Conservation (phyloP, 495 filamentous ascomycete species). For the Xylaria acuta region DNA sequence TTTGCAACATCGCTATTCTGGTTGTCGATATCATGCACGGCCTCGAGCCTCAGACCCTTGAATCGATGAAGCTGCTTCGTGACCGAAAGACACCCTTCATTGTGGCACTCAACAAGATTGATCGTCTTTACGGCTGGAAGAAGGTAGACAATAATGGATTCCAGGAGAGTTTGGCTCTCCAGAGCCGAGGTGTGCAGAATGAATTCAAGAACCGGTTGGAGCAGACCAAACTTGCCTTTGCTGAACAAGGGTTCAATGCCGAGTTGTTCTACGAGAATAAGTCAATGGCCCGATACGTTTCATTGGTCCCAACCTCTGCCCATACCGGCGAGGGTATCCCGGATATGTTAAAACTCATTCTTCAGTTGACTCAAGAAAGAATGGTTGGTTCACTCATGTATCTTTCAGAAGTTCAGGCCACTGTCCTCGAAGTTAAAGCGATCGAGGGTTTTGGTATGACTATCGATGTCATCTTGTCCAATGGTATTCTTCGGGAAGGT, state of each 20-base stretch:
- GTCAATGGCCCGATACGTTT: constrained; percentile 91
- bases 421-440: constrained; percentile 97
- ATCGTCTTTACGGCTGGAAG: constrained; percentile 98
- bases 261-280: constrained; percentile 98
- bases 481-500: constrained; percentile 93
- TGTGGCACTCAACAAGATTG: constrained; percentile 99
- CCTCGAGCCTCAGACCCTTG: constrained; percentile 95
- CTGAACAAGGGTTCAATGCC: constrained; percentile 97
- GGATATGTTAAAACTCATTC: constrained; percentile 96
- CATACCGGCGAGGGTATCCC: constrained; percentile 99
- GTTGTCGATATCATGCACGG: constrained; percentile 99
- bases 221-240: constrained; percentile 89
- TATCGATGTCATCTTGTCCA: constrained; percentile 96
- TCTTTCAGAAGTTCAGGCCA: constrained; percentile 95
- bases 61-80: constrained; percentile 93
- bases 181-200: constrained; percentile 92
- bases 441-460: constrained; percentile 99
- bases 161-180: constrained; percentile 84
- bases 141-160: constrained; percentile 98
- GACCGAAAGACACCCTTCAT: constrained; percentile 98
- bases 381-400: constrained; percentile 99
- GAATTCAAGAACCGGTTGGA: constrained; percentile 93
- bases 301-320: constrained; percentile 93
- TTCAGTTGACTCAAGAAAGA: constrained; percentile 90
- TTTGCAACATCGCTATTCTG: constrained; percentile 99